phyloP scores from a whole-genome alignment of 345 rosid species.

The Limnanthes douglasii region DNA sequence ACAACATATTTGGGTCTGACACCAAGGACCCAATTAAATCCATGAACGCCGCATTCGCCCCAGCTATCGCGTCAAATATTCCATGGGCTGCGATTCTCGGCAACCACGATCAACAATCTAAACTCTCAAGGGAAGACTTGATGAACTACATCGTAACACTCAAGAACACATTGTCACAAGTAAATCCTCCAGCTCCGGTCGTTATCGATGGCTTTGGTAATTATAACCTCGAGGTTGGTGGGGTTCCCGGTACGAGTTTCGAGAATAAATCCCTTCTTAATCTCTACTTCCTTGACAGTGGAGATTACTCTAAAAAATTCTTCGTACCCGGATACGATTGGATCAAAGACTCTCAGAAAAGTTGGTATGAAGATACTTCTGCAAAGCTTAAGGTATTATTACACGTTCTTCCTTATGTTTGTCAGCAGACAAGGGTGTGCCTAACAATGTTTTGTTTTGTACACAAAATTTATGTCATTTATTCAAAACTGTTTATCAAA shows the following conservation, averaged over 20 bases:
- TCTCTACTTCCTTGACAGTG: constrained; percentile 76
- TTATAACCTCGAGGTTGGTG: constrained; percentile 68
- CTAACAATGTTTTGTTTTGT: background rate
- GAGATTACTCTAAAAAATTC: constrained; percentile 63
- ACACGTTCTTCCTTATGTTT: background rate
- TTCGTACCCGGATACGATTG: constrained; percentile 58
- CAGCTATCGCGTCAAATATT: constrained; percentile 65
- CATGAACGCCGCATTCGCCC: constrained; percentile 56
- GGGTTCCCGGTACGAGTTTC: constrained; percentile 49
- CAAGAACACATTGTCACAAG: constrained; percentile 44
- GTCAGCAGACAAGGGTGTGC: background rate
- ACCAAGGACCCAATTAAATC: constrained; percentile 58
- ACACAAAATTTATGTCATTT: no score
- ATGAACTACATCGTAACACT: constrained; percentile 70
- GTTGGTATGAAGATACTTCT: constrained; percentile 81
- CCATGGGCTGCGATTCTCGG: constrained; percentile 93
- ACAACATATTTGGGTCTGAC: constrained; percentile 59
- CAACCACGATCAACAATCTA: constrained; percentile 87
- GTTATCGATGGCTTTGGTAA: constrained; percentile 91
- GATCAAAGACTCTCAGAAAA: constrained; percentile 76
- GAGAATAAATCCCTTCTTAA: constrained; percentile 81
- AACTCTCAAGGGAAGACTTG: constrained; percentile 53
- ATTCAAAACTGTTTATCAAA: no score
- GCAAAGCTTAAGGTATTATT: constrained; percentile 50
- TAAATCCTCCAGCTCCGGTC: constrained; percentile 49